Conservation (phyloP, 768 basidiomycete genomes). For the Xanthoconium stramineum region DNA sequence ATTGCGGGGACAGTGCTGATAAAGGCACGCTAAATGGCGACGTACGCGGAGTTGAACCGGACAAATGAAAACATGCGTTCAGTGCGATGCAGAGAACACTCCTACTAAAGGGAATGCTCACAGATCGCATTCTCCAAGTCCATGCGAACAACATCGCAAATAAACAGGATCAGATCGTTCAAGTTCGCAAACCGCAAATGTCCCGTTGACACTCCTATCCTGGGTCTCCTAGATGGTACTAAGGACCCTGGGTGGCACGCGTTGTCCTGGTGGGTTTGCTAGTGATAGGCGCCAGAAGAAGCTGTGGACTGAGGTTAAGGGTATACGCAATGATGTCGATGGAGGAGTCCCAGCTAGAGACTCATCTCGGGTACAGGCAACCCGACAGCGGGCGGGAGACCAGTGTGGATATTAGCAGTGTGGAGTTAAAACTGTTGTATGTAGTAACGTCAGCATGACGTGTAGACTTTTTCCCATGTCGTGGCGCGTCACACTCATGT, state of each 20-base stretch:
- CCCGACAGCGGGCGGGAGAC: too few relatives aligned
- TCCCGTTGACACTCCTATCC: neutral
- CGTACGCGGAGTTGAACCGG: neutral
- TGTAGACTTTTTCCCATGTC: too few relatives aligned
- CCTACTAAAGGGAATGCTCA: neutral
- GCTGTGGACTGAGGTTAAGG: constrained; percentile 3
- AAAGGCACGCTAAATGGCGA: neutral
- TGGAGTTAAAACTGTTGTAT: too few relatives aligned
- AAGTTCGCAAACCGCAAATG: neutral
- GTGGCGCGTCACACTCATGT: too few relatives aligned
- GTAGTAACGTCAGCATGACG: too few relatives aligned
- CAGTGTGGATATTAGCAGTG: too few relatives aligned
- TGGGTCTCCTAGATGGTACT: neutral
- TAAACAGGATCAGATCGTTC: constrained; percentile 4
- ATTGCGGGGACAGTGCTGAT: neutral
- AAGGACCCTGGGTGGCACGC: constrained; percentile 17
- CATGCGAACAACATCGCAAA: too few relatives aligned
- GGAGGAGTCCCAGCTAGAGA: neutral
- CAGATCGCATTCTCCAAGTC: neutral
- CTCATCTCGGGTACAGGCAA: neutral
- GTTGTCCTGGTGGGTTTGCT: neutral
- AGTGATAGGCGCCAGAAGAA: constrained; percentile 5
- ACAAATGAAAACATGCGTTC: constrained; percentile 9
- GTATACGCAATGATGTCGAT: neutral
- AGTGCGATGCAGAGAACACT: neutral